These are phyloP conservation scores for Aureoboletus auriporus DNA, from an alignment of 768 basidiomycete genomes.

Conservation along the genomic window DNA sequence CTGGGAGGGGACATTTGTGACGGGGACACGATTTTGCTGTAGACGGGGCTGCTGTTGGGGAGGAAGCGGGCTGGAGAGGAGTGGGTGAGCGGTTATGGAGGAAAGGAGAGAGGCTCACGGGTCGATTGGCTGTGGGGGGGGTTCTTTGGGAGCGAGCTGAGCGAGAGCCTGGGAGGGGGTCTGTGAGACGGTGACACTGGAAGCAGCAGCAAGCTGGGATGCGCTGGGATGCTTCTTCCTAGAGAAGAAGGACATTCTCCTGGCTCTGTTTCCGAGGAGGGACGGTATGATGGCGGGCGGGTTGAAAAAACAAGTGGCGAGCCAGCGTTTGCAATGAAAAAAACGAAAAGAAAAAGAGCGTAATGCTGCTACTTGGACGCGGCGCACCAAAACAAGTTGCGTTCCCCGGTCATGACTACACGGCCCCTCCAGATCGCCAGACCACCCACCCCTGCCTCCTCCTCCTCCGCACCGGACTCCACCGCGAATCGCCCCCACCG, in stretches of 20 bases:
- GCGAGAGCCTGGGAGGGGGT: slow-evolving; percentile 67
- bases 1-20: slow-evolving; percentile 29
- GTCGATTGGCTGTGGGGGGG: slow-evolving; percentile 29
- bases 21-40: slow-evolving; percentile 33
- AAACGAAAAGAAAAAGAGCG: slow-evolving; percentile 5
- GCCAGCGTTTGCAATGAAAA: slow-evolving; percentile 22
- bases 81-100: slow-evolving; percentile 1
- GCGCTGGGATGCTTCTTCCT: slow-evolving; percentile 73
- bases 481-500: slow-evolving; percentile 52
- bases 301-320: slow-evolving; percentile 15
- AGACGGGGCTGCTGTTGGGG: slow-evolving; percentile 36
- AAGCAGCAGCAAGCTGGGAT: slow-evolving; percentile 36
- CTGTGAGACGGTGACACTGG: slow-evolving; percentile 55
- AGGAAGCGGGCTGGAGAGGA: slow-evolving; percentile 12
- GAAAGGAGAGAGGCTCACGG: slow-evolving; percentile 29
- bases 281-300: slow-evolving; percentile 60
- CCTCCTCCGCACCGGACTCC: slow-evolving; percentile 38
- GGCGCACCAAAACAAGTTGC: too few species aligned
- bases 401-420: slow-evolving; percentile 19
- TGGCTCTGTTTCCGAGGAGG: slow-evolving; percentile 52
- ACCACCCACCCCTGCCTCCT: slow-evolving; percentile 49
- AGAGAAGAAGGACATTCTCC: slow-evolving; percentile 93
- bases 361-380: neutral
- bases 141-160: slow-evolving; percentile 42
- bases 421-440: slow-evolving; percentile 62